phyloP scores from a whole-genome alignment of 768 basidiomycete species.

The Hydnum rufescens region DNA sequence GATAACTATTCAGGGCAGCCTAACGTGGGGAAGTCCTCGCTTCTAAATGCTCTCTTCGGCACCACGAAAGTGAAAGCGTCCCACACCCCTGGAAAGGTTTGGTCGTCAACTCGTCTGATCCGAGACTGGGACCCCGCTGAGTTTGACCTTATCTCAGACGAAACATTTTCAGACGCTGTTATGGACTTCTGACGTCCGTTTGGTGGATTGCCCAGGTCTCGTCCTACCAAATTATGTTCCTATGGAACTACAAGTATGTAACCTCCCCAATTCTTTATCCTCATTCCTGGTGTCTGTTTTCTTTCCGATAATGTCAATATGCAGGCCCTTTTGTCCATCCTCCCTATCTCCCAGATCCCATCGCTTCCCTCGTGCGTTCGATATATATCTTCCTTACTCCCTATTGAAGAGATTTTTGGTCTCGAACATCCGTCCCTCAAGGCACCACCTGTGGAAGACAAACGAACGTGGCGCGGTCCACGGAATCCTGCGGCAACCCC shows the following conservation, averaged over 20 bases:
- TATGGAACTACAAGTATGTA: conserved; percentile 58
- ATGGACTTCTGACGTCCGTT: conserved; percentile 66
- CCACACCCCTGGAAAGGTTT: conserved; percentile 69
- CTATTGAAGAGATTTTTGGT: conserved; percentile 50
- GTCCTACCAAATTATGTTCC: conserved; percentile 73
- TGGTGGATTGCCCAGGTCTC: conserved; percentile 91
- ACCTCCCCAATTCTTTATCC: conserved; percentile 5
- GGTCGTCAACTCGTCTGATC: conserved; percentile 8
- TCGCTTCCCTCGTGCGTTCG: conserved; percentile 72
- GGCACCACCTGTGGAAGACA: conserved; percentile 29
- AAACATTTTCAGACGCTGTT: conserved; percentile 93
- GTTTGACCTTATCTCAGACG: conserved; percentile 27
- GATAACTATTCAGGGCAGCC: conserved; percentile 45
- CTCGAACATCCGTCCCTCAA: conserved; percentile 33
- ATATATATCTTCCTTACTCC: conserved; percentile 43
- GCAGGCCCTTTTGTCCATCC: conserved; percentile 52
- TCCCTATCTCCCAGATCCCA: conserved; percentile 66
- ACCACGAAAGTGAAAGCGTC: conserved; percentile 58
- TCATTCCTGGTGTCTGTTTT: conserved; percentile 6
- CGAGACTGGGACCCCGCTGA: background rate
- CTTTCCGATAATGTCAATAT: too few relatives aligned
- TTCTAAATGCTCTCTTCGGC: conserved; percentile 83
- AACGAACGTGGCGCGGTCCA: conserved; percentile 49
- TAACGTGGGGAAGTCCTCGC: conserved; percentile 87
- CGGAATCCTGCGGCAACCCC: background rate